Base-by-base conservation (phyloP, 1,139 yeast genomes). In the Blastobotrys ciferrii region DNA sequence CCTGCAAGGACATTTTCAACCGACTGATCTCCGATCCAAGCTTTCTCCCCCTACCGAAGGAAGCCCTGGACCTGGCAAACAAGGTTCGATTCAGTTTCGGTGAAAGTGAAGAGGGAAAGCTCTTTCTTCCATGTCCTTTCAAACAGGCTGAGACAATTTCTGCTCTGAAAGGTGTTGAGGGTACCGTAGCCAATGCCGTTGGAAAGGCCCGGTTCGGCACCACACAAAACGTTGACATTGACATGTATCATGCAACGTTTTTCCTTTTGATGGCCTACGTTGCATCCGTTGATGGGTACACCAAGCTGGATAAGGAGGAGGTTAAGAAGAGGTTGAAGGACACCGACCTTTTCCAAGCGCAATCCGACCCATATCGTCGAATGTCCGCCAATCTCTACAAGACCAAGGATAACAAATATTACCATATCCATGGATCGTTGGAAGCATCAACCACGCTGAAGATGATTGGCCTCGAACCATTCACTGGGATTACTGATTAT, bases 381-480 rank as follows among this genome's bases (percentile, higher is more conserved):
- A 61, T 66, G 67, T 57, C 68, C 32, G 69, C 71, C 19, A 68
- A 68, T 49, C 53, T 67, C 37, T 68, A 67, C 54, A 57, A 60
- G 35, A 67, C 72, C 9, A 68, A 66, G 46, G 71, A 67, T 46
- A 53, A 57, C 28, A 58, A 61, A 42, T 67, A 54, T 51, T 67
- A 60, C 48, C 71, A 67, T 47, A 64, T 67, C 31, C 71, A 67
- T 50, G 71, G 72, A 4, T 65, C 70, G 6, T 55, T 68, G 40
- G 69, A 68, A 38, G 68, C 71, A 1, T 51, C 63, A 3, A 58
- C 64, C 0, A 66, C 70, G 14, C 57, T 68, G 43, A 63, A 64
- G 20, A 65, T 67, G 71, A 63, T 67, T 46, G 71, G 71, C 2
- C 56, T 67, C 15, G 71, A 71, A 2, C 53, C 65, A 11, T 59